Evolutionary conservation across 2,329 filamentous ascomycete species (phyloP), one percentile per base, ranked within the genome.

Genomic region (Cryphonectria nitschkei): DNA sequence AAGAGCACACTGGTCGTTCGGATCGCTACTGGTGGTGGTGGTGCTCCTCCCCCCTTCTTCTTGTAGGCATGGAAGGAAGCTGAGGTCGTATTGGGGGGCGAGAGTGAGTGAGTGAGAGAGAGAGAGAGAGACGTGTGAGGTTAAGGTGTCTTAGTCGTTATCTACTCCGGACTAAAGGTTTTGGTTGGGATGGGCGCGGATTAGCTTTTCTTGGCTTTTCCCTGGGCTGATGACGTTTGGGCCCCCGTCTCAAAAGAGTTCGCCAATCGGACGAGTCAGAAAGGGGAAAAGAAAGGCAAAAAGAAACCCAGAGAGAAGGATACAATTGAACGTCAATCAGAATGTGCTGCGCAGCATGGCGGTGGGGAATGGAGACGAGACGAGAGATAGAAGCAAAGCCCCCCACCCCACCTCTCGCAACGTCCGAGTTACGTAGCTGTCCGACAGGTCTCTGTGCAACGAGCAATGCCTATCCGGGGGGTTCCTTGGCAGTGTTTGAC

Each of bases 191-290:
- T 29, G 37, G 26, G 34, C 41, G 26, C 14, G 52, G 63, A 65
- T 65, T 65, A 65, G 63, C 41, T 9, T 65, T 52, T 52, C 63
- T 65, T 65, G 63, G 63, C 63, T 41, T 46, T 22, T 26, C 11
- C 29, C 61, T 64, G 37, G 13, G 9, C 37, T 52, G 63, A 65
- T 65, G 63, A 65, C 63, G 63, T 52, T 65, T 26, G 9, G 29
- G 37, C 22, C 41, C 63, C 63, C 43, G 43, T 52, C 43, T 65
- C 13, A n/a, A n/a, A 8, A 14, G 19, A 19, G 37, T 46, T 46
- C 61, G 63, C 63, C 63, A 65, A 52, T 65, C 41, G 43, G 63
- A 52, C 43, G 29, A 13, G 39, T 22, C 41, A 19, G 19, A 41
- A 58, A 58, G 39, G 6, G 22, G 6, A 46, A 19, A 11, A 41